phyloP scores from a whole-genome alignment of 2,329 filamentous ascomycete genomes.

The Mycosphaerelloides madeirae region DNA sequence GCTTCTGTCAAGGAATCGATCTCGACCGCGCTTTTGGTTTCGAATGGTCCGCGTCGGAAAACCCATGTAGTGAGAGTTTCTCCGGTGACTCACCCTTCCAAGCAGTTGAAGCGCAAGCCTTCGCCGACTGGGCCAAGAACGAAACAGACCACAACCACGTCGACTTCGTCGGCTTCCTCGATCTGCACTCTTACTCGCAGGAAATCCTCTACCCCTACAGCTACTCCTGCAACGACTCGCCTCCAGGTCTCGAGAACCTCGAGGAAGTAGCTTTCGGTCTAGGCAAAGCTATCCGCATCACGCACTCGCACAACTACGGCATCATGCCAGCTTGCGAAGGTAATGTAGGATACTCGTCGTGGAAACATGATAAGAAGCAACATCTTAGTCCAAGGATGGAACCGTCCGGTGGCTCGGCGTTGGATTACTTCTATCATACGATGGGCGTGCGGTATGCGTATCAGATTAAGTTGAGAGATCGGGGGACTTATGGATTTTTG shows the following conservation, averaged over 20 bases:
- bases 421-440: slow-evolving; percentile 95
- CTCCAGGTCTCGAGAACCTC: slow-evolving; percentile 85
- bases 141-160: slow-evolving; percentile 66
- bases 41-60: slow-evolving; percentile 71
- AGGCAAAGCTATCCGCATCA: slow-evolving; percentile 80
- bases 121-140: slow-evolving; percentile 79
- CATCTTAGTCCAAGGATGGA: slow-evolving; percentile 56
- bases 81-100: slow-evolving; percentile 80
- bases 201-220: slow-evolving; percentile 90
- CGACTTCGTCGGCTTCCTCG: slow-evolving; percentile 77
- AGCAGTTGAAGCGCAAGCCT: slow-evolving; percentile 67
- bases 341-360: slow-evolving; percentile 48
- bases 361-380: slow-evolving; percentile 30
- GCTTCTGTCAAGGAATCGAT: slow-evolving; percentile 83
- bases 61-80: slow-evolving; percentile 88
- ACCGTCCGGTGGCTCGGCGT: slow-evolving; percentile 73
- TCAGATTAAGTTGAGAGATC: slow-evolving; percentile 90
- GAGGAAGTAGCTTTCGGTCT: slow-evolving; percentile 85
- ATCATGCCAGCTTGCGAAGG: slow-evolving; percentile 85
- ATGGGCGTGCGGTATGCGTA: slow-evolving; percentile 78
- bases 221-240: slow-evolving; percentile 71
- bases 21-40: slow-evolving; percentile 83
- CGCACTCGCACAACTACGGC: slow-evolving; percentile 53
- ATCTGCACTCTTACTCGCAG: slow-evolving; percentile 93
- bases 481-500: slow-evolving; percentile 89